Evolutionary conservation across 75 land plant species (phyloP), one percentile per base, ranked within the genome.

Genomic region (Ceratopteris richardii): DNA sequence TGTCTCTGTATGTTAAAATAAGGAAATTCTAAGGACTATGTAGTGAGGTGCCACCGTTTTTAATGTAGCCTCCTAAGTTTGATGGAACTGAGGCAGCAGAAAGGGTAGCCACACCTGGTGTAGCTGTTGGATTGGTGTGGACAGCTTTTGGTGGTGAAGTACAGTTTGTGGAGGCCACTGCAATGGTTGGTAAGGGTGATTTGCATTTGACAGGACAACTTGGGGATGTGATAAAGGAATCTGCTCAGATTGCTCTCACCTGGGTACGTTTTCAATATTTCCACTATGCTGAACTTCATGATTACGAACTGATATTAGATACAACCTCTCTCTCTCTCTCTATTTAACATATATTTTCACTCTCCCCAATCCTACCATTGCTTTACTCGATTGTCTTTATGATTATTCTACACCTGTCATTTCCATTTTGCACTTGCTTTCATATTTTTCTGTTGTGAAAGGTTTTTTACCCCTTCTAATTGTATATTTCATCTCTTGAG

Each of bases 161-260:
- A 63, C 94, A 85, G 51, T 94, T 88, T 76, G 88, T 94, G 25
- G 99, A 94, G 67, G 83, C 88, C 27, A 80, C 99, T 25, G 69
- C 85, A 28, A 85, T 90, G 91, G 67, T 56, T 33, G 99, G 99
- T 24, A 94, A 90, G 64, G 99, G 99, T 19, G 91, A 88, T 37
- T 58, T 94, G 46, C 96, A 84, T 79, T 77, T 94, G 11, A 94
- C 99, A 30, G 99, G 99, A 3, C 99, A 94, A 60, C 91, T 94
- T 51, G 99, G 99, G 54, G 99, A 94, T 74, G 96, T 94, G 12
- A 94, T 94, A 65, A 94, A 94, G 60, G 99, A 94, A 65, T 88
- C 94, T 26, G 96, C 99, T n/a, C 99, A 94, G 54, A 81, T 94
- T 54, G 99, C 99, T 44, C 74, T 88, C 23, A 90, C 99, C 29